Base-by-base conservation (phyloP, 2,329 filamentous ascomycete species). In the Ploettnerulaceae sp. region DNA sequence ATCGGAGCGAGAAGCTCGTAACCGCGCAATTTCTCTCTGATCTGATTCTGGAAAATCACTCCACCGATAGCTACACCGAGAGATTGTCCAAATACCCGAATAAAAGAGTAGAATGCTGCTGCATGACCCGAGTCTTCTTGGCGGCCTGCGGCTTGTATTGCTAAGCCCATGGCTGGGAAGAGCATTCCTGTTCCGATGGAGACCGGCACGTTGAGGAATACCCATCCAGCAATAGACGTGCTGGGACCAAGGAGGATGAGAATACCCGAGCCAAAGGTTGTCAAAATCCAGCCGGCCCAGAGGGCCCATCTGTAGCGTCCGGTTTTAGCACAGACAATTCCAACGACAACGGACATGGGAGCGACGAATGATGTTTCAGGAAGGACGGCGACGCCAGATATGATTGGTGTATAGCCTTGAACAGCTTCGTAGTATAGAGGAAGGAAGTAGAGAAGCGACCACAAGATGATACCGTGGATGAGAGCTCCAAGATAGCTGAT, bases 61-160 rank as follows among this genome's bases (percentile, higher is more conserved):
- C 83, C 82, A 2, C 79, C 78, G 41, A 85, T 70, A 2, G 82
- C 81, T 2, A 86, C 77, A 18, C 82, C 82, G 7, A 86, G 65
- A 0, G 76, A 71, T 60, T 85, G 80, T 0, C 83, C 83, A 18
- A 86, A 73, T 1, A 76, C 73, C 11, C 81, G 75, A 56, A 81
- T 73, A 68, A 88, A 87, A 43, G 74, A 76, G 65, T 82, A 84
- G 68, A 86, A 77, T 8, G 77, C 81, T 0, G 75, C 74, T 0
- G 79, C 75, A 49, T 79, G 77, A 1, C 79, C 75, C 31, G 81
- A 74, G 57, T 83, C 75, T 47, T 72, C 69, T 48, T 71, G 71
- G 1, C 70, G 67, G 1, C 75, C 71, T 1, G 79, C 71, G 6
- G 82, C 81, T 63, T 87, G 82, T 18, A 85, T 74, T 1, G 77